These are phyloP conservation scores for Entomortierella beljakovae DNA, from an alignment of 192 early-diverging fungal species.

Conservation along the genomic window DNA sequence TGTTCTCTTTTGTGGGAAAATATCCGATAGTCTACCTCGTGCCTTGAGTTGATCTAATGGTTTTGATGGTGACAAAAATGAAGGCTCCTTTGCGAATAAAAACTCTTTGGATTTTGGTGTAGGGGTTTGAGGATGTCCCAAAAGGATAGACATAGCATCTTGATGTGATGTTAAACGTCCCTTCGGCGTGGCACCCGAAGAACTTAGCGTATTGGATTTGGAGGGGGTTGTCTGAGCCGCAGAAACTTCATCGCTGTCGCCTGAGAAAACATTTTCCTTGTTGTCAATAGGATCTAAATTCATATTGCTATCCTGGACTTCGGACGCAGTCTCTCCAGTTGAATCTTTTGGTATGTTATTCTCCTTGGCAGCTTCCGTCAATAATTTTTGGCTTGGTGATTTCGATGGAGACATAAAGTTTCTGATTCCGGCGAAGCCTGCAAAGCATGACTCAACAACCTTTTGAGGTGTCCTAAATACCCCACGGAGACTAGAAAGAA, in stretches of 20 bases:
- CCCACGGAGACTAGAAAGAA: slow-evolving; percentile 23
- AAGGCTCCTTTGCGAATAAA: slow-evolving; percentile 7
- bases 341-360: no score
- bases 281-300: background rate
- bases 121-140: background rate
- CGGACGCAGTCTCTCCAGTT: background rate
- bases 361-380: no score
- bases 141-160: slow-evolving; percentile 14
- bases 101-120: slow-evolving; percentile 22
- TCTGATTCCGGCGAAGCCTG: slow-evolving; percentile 19
- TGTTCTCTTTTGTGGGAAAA: slow-evolving; percentile 19
- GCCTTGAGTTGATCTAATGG: slow-evolving; percentile 10
- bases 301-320: slow-evolving; percentile 9
- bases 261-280: background rate
- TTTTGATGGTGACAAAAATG: background rate
- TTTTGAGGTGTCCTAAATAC: slow-evolving; percentile 39
- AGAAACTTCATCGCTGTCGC: background rate
- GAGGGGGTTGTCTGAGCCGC: background rate
- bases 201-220: background rate
- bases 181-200: background rate
- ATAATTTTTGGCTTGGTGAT: background rate
- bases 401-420: slow-evolving; percentile 21
- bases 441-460: slow-evolving; percentile 28
- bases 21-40: slow-evolving; percentile 12
- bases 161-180: slow-evolving; percentile 18